A percentile compares a stretch with the other conserved stretches of the same genome.
phyloP scores from a whole-genome alignment of 2,329 filamentous ascomycete genomes.

The Calonectria naviculata region DNA sequence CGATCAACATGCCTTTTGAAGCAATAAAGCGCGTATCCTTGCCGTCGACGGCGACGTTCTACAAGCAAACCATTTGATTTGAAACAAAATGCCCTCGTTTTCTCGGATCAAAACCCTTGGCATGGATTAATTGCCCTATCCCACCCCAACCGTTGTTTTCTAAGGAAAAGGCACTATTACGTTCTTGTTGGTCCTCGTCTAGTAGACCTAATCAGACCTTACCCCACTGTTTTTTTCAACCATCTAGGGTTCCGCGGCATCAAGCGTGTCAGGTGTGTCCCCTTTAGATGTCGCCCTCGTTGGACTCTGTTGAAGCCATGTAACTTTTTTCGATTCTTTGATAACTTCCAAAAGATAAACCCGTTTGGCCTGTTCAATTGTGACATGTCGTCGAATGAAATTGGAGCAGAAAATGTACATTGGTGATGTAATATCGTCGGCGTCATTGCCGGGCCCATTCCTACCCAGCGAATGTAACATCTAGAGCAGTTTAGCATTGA shows the following conservation, averaged over 20 bases:
- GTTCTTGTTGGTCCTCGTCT: too few species aligned
- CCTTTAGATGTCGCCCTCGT: not conserved
- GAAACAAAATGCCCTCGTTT: too few species aligned
- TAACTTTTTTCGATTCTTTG: too few species aligned
- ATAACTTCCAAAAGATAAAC: not conserved
- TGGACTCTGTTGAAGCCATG: not conserved
- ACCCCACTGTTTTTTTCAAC: constrained; percentile 6
- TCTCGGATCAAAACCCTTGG: too few species aligned
- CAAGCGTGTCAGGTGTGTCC: constrained; percentile 2
- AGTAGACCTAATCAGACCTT: not conserved
- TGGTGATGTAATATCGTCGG: not conserved
- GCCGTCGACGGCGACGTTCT: too few species aligned
- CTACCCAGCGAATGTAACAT: not conserved
- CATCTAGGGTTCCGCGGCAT: not conserved
- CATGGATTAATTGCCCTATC: not conserved
- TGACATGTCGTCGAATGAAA: not conserved
- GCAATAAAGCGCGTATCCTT: too few species aligned
- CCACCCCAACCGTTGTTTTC: too few species aligned
- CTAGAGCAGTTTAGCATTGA: too few species aligned
- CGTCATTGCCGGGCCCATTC: not conserved
- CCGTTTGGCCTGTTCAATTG: too few species aligned
- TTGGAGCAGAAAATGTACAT: not conserved
- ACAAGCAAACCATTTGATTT: too few species aligned
- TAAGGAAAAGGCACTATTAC: too few species aligned
- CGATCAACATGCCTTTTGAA: too few species aligned